phyloP scores from a whole-genome alignment of 306 rosid genomes.

The Fragaria ananassa region DNA sequence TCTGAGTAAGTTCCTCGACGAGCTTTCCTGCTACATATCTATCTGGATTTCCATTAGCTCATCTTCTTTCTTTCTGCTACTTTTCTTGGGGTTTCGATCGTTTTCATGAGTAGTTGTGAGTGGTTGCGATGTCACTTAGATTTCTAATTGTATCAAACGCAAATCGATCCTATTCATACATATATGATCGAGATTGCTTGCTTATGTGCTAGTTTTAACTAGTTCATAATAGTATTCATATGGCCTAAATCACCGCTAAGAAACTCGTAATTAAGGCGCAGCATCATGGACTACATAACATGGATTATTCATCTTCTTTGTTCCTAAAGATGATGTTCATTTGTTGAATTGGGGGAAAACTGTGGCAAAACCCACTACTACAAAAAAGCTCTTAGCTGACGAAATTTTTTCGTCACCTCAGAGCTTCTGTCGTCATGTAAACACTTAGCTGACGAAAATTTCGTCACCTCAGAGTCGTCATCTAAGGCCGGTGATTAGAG shows the following conservation, averaged over 20 bases:
- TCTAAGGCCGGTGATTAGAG: too few relatives aligned
- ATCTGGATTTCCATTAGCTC: background rate
- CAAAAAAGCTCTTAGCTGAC: too few relatives aligned
- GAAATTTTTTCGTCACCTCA: too few relatives aligned
- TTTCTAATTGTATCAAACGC: background rate
- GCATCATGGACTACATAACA: too few relatives aligned
- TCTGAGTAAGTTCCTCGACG: slow-evolving; percentile 33
- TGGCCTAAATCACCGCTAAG: background rate
- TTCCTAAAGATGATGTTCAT: too few relatives aligned
- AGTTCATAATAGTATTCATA: background rate
- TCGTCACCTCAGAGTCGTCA: too few relatives aligned
- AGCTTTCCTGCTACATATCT: slow-evolving; percentile 8
- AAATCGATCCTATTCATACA: background rate
- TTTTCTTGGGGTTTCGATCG: slow-evolving; percentile 39
- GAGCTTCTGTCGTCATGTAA: too few relatives aligned
- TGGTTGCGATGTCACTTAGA: slow-evolving; percentile 31
- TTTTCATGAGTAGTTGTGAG: slow-evolving; percentile 51
- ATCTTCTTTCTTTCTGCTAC: slow-evolving; percentile 10
- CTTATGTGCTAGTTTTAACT: background rate
- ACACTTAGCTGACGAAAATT: too few relatives aligned
- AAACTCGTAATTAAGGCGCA: too few relatives aligned
- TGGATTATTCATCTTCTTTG: too few relatives aligned
- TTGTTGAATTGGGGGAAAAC: too few relatives aligned
- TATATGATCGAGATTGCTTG: background rate
- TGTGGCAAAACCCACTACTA: too few relatives aligned